A percentile compares a stretch with the other conserved stretches of the same genome.
phyloP scores from a whole-genome alignment of 2,329 filamentous ascomycete species.

The Stagonosporopsis rhizophila region DNA sequence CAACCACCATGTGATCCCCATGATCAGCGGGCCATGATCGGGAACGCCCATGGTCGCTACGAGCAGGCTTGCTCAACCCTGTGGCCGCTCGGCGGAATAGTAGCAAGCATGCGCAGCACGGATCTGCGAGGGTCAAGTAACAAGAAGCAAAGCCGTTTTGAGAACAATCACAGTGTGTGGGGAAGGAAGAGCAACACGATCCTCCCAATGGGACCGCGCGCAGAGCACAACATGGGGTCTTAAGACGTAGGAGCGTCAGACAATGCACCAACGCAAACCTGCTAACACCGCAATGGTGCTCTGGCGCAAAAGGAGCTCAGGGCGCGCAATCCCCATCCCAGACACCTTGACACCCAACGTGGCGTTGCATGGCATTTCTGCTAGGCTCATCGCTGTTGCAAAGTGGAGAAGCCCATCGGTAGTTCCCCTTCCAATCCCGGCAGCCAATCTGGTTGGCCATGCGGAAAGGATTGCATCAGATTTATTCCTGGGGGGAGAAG shows the following conservation, averaged over 20 bases:
- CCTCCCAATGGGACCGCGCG: slow-evolving; percentile 8
- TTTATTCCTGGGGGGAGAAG: slow-evolving; percentile 2
- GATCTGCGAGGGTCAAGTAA: slow-evolving; percentile 1
- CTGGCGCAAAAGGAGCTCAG: slow-evolving; percentile 5
- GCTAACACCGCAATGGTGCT: not conserved
- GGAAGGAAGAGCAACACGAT: slow-evolving; percentile 12
- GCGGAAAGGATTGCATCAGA: not conserved
- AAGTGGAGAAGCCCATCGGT: slow-evolving; percentile 10
- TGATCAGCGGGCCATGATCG: slow-evolving; percentile 35
- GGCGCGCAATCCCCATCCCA: slow-evolving; percentile 2
- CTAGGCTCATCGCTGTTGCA: slow-evolving; percentile 15
- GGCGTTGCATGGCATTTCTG: slow-evolving; percentile 9
- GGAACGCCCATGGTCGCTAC: slow-evolving; percentile 14
- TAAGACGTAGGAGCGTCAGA: slow-evolving; percentile 5
- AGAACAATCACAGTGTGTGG: slow-evolving; percentile 7
- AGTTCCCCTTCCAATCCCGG: slow-evolving; percentile 2
- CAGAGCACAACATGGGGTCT: slow-evolving; percentile 12
- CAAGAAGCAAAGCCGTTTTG: slow-evolving; percentile 3
- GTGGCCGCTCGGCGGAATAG: not conserved
- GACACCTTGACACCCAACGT: slow-evolving; percentile 19
- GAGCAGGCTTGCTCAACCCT: slow-evolving; percentile 4
- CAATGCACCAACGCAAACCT: not conserved
- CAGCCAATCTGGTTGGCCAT: slow-evolving; percentile 1
- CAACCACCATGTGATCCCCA: slow-evolving; percentile 37
- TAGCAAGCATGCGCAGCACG: slow-evolving; percentile 6